These are phyloP conservation scores for Elsinoe ampelina DNA, from an alignment of 2,329 filamentous ascomycete genomes.

Conservation along the genomic window DNA sequence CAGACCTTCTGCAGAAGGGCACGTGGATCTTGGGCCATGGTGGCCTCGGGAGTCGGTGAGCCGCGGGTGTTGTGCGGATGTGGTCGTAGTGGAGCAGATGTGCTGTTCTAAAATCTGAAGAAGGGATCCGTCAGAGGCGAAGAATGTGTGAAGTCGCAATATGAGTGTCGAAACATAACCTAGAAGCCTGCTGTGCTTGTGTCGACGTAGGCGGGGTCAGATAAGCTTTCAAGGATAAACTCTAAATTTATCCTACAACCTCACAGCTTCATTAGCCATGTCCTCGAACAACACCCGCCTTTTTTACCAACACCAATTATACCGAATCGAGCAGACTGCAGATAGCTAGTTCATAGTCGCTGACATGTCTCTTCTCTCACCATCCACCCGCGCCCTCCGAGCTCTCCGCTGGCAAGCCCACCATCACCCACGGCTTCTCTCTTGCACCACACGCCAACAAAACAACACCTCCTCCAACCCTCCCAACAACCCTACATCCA, in stretches of 20 bases:
- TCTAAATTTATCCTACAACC: neutral
- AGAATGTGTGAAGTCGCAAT: neutral
- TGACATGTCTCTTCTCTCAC: neutral
- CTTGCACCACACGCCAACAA: neutral
- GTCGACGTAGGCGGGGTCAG: neutral
- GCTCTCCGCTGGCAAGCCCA: neutral
- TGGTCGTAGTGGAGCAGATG: neutral
- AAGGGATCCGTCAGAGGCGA: neutral
- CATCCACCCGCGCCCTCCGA: neutral
- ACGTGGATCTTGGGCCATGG: slow-evolving; percentile 68
- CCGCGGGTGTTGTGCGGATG: neutral
- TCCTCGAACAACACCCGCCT: neutral
- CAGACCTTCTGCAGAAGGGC: slow-evolving; percentile 67
- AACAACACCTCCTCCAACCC: neutral
- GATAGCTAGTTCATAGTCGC: neutral
- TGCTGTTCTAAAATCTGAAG: neutral
- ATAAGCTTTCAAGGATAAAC: neutral
- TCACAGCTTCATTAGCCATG: no score
- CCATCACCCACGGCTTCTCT: neutral
- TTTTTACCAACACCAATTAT: neutral
- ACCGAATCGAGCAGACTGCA: neutral
- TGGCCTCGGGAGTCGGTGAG: slow-evolving; percentile 10
- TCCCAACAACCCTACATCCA: no score
- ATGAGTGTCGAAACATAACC: neutral
- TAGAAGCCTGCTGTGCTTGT: neutral